Evolutionary conservation across 371 early-diverging fungal genomes (phyloP).

Genomic region (Circinella umbellata): DNA sequence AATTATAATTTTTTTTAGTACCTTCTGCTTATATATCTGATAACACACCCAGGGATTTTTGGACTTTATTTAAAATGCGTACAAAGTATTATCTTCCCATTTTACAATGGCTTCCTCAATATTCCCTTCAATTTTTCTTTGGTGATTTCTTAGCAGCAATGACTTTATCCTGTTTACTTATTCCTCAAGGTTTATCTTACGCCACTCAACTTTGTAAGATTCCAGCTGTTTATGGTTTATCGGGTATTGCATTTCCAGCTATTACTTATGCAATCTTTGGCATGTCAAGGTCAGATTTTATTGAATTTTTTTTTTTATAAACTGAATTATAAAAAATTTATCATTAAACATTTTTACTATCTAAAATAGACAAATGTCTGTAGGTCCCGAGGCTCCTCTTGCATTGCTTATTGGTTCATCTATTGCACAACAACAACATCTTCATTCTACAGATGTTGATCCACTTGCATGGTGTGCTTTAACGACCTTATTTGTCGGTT

Average conservation of each 20-base stretch:
- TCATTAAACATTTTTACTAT: too few relatives aligned
- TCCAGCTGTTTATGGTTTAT: slow-evolving; percentile 88
- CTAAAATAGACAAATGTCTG: slow-evolving; percentile 66
- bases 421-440: slow-evolving; percentile 34
- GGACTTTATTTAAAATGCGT: slow-evolving; percentile 55
- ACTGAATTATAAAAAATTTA: too few relatives aligned
- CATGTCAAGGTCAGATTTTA: slow-evolving; percentile 82
- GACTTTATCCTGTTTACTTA: slow-evolving; percentile 85
- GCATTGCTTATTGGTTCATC: slow-evolving; percentile 31
- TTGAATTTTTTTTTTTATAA: too few relatives aligned
- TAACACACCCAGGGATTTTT: slow-evolving; percentile 38
- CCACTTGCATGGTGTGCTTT: slow-evolving; percentile 60
- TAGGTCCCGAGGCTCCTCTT: slow-evolving; percentile 31
- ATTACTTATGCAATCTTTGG: slow-evolving; percentile 88
- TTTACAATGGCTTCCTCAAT: slow-evolving; percentile 86
- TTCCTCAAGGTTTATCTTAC: slow-evolving; percentile 93
- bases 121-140: slow-evolving; percentile 53
- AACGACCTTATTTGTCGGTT: slow-evolving; percentile 80
- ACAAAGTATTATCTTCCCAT: slow-evolving; percentile 90
- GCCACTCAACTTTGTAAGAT: slow-evolving; percentile 83
- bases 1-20: slow-evolving; percentile 5
- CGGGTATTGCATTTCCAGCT: slow-evolving; percentile 81
- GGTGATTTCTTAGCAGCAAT: slow-evolving; percentile 84
- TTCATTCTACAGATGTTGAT: slow-evolving; percentile 33
- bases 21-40: slow-evolving; percentile 19